Percentiles rank a stretch among this genome's conserved stretches.
These are phyloP conservation scores for Magnusiomyces paraingens DNA, from an alignment of 1,139 yeast genomes.

Conservation along the genomic window DNA sequence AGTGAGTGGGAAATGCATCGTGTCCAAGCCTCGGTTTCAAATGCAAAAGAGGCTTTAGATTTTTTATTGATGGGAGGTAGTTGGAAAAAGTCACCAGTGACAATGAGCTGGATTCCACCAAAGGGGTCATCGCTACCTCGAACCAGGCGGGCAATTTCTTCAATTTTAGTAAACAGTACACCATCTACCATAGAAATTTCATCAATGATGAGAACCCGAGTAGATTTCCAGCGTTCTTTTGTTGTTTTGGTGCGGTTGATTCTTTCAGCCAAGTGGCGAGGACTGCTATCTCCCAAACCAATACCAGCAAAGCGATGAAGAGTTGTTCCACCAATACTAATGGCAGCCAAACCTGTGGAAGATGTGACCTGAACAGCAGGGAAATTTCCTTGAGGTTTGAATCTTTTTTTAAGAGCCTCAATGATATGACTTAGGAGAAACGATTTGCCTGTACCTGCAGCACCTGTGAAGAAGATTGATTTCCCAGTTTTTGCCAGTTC, in stretches of 20 bases:
- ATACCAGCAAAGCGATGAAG: conserved; percentile 72
- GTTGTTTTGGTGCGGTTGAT: conserved; percentile 32
- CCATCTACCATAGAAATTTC: conserved; percentile 84
- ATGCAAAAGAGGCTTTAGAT: conserved; percentile 49
- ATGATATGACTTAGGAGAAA: conserved; percentile 61
- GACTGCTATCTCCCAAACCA: conserved; percentile 60
- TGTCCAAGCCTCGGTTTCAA: conserved; percentile 73
- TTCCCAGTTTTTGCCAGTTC: conserved; percentile 44
- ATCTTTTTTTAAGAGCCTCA: conserved; percentile 35
- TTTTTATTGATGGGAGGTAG: conserved; percentile 63
- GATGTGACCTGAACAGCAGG: conserved; percentile 74
- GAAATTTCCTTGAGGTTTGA: conserved; percentile 30
- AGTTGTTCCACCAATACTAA: conserved; percentile 79
- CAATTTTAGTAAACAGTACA: conserved; percentile 54
- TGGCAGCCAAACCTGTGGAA: conserved; percentile 87
- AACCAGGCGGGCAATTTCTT: conserved; percentile 50
- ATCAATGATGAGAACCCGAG: conserved; percentile 66
- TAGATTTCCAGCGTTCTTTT: conserved; percentile 47
- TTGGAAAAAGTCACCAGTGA: conserved; percentile 83
- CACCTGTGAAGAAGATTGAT: conserved; percentile 79
- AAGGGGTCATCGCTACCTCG: conserved; percentile 35
- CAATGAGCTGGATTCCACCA: conserved; percentile 75
- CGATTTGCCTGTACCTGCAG: conserved; percentile 96
- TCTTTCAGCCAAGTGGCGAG: conserved; percentile 43
- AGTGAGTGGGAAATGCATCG: conserved; percentile 54